Evolutionary conservation across 139 green algal genomes (phyloP).

Genomic region (Closterium sp.): DNA sequence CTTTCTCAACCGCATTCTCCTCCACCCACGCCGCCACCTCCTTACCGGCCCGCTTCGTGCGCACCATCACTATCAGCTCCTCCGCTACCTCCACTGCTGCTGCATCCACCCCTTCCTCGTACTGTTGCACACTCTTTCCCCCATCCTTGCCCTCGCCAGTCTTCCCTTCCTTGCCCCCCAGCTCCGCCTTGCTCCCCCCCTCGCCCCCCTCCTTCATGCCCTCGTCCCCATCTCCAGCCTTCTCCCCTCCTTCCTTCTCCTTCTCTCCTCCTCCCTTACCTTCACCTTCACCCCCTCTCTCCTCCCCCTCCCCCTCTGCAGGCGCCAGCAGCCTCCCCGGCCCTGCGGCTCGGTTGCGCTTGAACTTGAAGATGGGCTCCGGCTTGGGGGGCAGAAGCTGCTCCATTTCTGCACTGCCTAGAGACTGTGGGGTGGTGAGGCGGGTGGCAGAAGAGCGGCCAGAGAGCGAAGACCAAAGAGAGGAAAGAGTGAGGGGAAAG

Average conservation of each 20-base stretch:
- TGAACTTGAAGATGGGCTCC: slow-evolving; percentile 26
- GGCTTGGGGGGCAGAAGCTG: slow-evolving; percentile 8
- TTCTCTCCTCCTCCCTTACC: background rate
- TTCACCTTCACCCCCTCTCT: background rate
- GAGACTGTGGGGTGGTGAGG: background rate
- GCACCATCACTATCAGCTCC: background rate
- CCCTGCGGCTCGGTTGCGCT: background rate
- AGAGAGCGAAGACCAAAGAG: background rate
- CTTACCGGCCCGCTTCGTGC: background rate
- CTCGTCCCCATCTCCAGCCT: background rate
- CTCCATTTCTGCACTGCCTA: background rate
- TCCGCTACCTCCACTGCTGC: slow-evolving; percentile 1
- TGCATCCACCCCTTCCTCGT: background rate
- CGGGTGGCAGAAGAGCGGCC: background rate
- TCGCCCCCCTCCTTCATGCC: background rate
- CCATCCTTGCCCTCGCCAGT: background rate
- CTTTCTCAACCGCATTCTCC: slow-evolving; percentile 24
- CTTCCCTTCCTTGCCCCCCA: too few relatives aligned
- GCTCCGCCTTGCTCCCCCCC: too few relatives aligned
- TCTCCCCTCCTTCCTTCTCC: background rate
- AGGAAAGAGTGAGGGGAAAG: too few relatives aligned
- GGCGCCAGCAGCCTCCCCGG: background rate
- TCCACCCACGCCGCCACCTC: slow-evolving; percentile 49
- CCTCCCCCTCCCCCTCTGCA: background rate
- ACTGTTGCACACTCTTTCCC: background rate